Percentiles rank a stretch among this genome's conserved stretches.
Evolutionary conservation across 305 asterid species (phyloP).

Genomic region (Nicotiana rustica): DNA sequence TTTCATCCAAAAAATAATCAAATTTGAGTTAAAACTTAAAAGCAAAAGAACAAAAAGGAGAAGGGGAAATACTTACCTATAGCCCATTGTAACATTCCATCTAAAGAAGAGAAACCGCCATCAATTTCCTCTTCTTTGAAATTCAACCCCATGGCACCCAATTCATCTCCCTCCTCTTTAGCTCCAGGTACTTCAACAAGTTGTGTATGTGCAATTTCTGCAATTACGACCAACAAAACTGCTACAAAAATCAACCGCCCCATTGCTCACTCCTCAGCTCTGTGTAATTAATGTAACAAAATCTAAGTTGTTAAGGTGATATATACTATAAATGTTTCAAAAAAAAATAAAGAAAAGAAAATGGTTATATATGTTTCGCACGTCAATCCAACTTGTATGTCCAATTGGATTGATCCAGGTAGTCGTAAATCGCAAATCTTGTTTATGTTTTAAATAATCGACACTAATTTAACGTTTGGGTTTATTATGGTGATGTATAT

Average conservation of each 20-base stretch:
- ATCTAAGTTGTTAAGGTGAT: background rate
- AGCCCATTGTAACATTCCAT: slow-evolving; percentile 86
- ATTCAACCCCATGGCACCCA: background rate
- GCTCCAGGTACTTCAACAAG: background rate
- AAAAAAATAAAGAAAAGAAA: too few relatives aligned
- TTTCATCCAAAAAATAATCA: too few relatives aligned
- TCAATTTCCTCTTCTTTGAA: slow-evolving; percentile 45
- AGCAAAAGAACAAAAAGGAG: background rate
- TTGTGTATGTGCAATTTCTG: background rate
- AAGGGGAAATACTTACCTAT: slow-evolving; percentile 64
- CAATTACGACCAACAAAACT: background rate
- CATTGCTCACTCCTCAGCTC: background rate
- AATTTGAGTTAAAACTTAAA: background rate
- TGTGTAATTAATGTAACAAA: too few relatives aligned
- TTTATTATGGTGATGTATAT: background rate
- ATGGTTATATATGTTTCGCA: background rate
- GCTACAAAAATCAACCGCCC: background rate
- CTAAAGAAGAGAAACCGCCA: slow-evolving; percentile 84
- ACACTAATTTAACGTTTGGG: background rate
- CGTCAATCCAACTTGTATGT: background rate
- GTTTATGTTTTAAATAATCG: background rate
- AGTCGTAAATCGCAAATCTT: background rate
- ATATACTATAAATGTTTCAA: background rate
- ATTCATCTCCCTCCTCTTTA: slow-evolving; percentile 3
- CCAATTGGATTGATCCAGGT: background rate